phyloP scores from a whole-genome alignment of 2,329 filamentous ascomycete species.

The Alternaria sp. region DNA sequence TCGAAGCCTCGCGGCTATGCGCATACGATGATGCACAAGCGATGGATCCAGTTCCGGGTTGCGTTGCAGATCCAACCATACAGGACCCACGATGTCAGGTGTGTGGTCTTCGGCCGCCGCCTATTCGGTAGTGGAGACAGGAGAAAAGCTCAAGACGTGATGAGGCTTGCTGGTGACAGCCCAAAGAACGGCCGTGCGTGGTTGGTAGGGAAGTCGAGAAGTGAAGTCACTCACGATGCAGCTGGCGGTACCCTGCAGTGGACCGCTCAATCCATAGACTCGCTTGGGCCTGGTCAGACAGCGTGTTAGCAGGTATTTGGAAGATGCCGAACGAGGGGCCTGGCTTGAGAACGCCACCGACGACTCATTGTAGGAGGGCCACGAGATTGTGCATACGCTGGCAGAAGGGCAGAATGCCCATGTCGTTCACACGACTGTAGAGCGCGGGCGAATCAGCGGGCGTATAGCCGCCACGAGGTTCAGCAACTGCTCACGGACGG shows the following conservation, averaged over 20 bases:
- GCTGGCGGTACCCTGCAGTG: constrained; percentile 27
- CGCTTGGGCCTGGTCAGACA: constrained; percentile 32
- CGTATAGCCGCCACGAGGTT: constrained; percentile 27
- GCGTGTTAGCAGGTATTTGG: constrained; percentile 30
- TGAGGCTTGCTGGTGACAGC: constrained; percentile 27
- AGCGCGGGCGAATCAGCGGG: constrained; percentile 32
- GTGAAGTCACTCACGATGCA: constrained; percentile 36
- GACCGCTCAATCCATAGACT: constrained; percentile 29
- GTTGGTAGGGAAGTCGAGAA: constrained; percentile 34
- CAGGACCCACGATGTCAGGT: constrained; percentile 33
- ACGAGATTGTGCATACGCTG: constrained; percentile 44
- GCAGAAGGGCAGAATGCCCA: constrained; percentile 33
- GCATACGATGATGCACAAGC: constrained; percentile 39
- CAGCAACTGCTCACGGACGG: constrained; percentile 11
- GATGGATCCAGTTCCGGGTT: constrained; percentile 32
- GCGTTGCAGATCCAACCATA: constrained; percentile 41
- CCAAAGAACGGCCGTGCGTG: constrained; percentile 35
- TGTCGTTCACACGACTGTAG: constrained; percentile 33
- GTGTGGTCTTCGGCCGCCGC: constrained; percentile 37
- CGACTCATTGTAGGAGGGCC: constrained; percentile 39
- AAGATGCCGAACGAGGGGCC: constrained; percentile 36
- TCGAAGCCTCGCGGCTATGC: constrained; percentile 30
- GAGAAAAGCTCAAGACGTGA: constrained; percentile 31
- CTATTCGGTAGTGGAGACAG: constrained; percentile 35
- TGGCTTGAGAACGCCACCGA: constrained; percentile 26